Base-by-base conservation (phyloP, 192 early-diverging fungal genomes). In the Mycoemilia scoparia region DNA sequence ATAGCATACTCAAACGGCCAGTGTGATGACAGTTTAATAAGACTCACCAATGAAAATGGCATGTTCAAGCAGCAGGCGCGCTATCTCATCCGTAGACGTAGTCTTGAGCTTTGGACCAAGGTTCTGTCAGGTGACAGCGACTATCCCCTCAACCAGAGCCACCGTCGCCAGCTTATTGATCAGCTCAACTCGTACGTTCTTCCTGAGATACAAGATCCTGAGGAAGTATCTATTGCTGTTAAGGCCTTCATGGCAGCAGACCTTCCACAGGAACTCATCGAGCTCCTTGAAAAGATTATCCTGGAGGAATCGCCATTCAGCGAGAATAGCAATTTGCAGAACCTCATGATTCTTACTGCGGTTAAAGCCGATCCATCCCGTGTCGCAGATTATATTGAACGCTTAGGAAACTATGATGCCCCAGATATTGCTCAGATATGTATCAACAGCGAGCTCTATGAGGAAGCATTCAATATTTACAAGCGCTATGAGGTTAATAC, bases 11-110 rank as follows among this genome's bases (percentile, higher is more conserved):
- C 87, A 45, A 75, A 84, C 33, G 93, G 93, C 18, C 78, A 84
- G 46, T 93, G 93, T 51, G 93, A 98, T 46, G 62, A 73, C 41
- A 90, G 95, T 54, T 62, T 98, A 31, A 70, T 98, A 43, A 71
- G 81, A n/a, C 76, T 98, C 43, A 96, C 93, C 22, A 93, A 82
- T 69, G 86, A 95, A 34, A 95, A 98, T 57, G 70, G 78, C 21
- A 95, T 98, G 90, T 98, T 95, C 64, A 98, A 98, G 65, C 93
- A 93, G 52, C 93, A 96, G 66, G 77, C 90, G 10, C 79, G 93
- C 39, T 98, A 98, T 41, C 61, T 98, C 35, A 84, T 98, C 39
- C 75, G 79, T 40, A 69, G 90, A 14, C 75, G 87, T 24, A 85
- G 91, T 53, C 55, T 66, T 14, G 64, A 64, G 19, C 60, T 98